Base-by-base conservation (phyloP, 2,329 filamentous ascomycete genomes). In the Talaromyces verruculosus region DNA sequence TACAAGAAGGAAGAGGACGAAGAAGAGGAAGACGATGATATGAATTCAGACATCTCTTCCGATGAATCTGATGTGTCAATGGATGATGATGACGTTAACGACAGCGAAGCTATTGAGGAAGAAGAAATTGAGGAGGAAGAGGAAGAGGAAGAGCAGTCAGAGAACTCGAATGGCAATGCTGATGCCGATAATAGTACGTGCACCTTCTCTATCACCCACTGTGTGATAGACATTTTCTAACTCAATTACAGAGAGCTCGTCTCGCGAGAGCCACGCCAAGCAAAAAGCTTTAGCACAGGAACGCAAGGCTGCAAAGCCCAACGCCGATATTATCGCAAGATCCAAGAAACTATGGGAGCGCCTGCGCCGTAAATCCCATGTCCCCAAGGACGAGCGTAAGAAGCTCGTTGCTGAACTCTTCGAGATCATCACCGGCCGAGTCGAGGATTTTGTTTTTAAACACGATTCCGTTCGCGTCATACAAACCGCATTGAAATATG, bases 311-410 rank as follows among this genome's bases (percentile, higher is more conserved):
- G 89, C 91, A 51, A 98, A 97, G 81, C 95, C 95, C 28, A 89
- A 98, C 71, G 93, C 94, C 75, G 93, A 98, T 77, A 88, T 91
- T 74, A 89, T 98, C 70, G 87, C 89, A 69, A 89, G 93, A 68
- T 91, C 92, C 63, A 99, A 99, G 84, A 96, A 97, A 82, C 86
- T 99, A 63, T 99, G 95, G 96, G 95, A 99, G 82, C 88, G 91
- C 68, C 81, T 99, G 75, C 90, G 95, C 70, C 85, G 92, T 72
- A 98, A 98, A 82, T 97, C 93, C 2, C 92, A 97, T 73, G 92
- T 99, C 1, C 91, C 93, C 47, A 88, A 90, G 72, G 91, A 96
- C 45, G 93, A 99, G 82, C 87, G 95, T 68, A 90, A 94, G 78
- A 85, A 90, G 76, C 86, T 99, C 47, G 91, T 98, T 58, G 87